A percentile compares a stretch with the other conserved stretches of the same genome.
These are phyloP conservation scores for Pseudocercospora pini-densiflorae DNA, from an alignment of 2,329 filamentous ascomycete genomes.

Conservation along the genomic window DNA sequence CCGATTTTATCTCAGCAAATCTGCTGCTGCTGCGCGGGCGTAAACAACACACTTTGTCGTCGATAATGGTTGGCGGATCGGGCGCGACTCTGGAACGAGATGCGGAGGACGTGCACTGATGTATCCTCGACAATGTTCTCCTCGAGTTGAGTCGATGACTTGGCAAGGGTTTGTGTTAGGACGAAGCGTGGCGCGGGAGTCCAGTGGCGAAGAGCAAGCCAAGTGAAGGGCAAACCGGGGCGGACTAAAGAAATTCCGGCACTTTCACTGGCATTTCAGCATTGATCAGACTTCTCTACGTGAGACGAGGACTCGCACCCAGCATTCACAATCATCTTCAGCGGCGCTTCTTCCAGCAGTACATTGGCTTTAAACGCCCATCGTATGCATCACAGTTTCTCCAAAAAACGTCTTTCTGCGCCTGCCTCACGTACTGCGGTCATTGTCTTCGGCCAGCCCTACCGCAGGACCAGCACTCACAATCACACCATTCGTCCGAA, in stretches of 20 bases:
- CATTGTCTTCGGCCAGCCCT: background rate
- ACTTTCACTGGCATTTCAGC: background rate
- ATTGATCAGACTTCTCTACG: too few relatives aligned
- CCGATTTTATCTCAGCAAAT: background rate
- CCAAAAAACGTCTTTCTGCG: background rate
- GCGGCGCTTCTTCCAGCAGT: too few relatives aligned
- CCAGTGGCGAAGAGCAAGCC: background rate
- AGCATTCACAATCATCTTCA: background rate
- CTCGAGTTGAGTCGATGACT: background rate
- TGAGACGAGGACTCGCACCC: background rate
- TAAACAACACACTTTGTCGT: background rate
- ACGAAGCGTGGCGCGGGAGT: background rate
- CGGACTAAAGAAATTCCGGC: background rate
- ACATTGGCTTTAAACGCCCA: too few relatives aligned
- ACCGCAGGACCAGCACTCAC: background rate
- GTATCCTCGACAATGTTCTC: background rate
- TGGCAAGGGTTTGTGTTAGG: background rate
- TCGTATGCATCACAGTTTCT: background rate
- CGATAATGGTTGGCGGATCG: too few relatives aligned
- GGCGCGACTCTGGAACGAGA: too few relatives aligned
- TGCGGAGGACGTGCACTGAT: too few relatives aligned
- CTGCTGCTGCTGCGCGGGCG: too few relatives aligned
- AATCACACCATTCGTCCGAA: background rate
- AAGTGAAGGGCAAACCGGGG: background rate
- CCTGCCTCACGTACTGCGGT: background rate